Evolutionary conservation across 768 basidiomycete species (phyloP).

Genomic region (Tulasnella sp.): DNA sequence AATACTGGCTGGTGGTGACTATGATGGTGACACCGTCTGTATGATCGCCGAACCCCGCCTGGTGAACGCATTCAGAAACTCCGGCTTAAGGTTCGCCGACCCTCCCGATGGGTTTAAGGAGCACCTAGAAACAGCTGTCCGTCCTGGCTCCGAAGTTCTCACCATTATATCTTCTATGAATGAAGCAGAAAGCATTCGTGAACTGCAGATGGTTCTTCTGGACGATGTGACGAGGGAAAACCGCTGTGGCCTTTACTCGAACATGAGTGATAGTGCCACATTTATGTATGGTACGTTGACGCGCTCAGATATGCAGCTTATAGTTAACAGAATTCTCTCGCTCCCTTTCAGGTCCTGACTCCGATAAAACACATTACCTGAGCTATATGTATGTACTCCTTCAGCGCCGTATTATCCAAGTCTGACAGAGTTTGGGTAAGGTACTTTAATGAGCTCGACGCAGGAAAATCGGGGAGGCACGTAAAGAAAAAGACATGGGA

Average conservation of each 20-base stretch:
- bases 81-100: constrained; percentile 47
- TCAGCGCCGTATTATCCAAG: background rate
- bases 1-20: constrained; percentile 59
- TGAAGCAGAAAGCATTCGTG: constrained; percentile 36
- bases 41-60: constrained; percentile 58
- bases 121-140: constrained; percentile 46
- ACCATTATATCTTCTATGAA: constrained; percentile 31
- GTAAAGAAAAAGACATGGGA: constrained; percentile 41
- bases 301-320: background rate
- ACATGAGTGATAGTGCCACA: constrained; percentile 53
- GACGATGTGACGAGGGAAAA: constrained; percentile 47
- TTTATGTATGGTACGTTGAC: constrained; percentile 45
- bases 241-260: constrained; percentile 51
- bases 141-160: constrained; percentile 47
- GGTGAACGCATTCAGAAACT: constrained; percentile 54
- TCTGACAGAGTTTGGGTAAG: constrained; percentile 33
- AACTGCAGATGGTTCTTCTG: constrained; percentile 52
- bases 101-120: constrained; percentile 46
- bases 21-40: constrained; percentile 50
- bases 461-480: constrained; percentile 55
- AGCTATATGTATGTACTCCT: constrained; percentile 50
- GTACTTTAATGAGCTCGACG: constrained; percentile 57
- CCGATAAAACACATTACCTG: constrained; percentile 49
- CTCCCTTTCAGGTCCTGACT: constrained; percentile 40
- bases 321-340: background rate